Conservation (phyloP, 2,329 filamentous ascomycete species). For the Acrocalymma vagum region DNA sequence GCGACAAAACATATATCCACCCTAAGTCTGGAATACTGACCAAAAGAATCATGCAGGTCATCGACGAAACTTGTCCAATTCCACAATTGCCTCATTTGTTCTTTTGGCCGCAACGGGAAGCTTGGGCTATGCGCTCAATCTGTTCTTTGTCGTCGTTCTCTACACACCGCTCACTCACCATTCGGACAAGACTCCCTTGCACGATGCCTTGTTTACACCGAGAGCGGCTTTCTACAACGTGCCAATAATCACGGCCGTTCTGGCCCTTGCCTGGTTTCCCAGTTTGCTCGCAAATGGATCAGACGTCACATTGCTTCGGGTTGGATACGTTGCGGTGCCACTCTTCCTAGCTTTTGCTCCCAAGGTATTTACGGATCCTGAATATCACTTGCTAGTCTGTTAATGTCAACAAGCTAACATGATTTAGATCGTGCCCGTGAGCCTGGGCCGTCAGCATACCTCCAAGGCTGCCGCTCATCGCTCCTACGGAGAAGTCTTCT, state of each 20-base stretch:
- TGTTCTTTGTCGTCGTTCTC: constrained; percentile 69
- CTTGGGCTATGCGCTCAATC: constrained; percentile 68
- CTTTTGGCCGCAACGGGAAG: constrained; percentile 67
- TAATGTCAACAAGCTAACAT: constrained; percentile 18
- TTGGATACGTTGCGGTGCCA: constrained; percentile 39
- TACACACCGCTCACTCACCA: constrained; percentile 62
- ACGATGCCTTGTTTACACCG: constrained; percentile 44
- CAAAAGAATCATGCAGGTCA: constrained; percentile 51
- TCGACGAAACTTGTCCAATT: constrained; percentile 63
- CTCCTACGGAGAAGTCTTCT: constrained; percentile 59
- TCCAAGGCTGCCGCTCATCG: constrained; percentile 50
- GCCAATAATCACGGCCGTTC: constrained; percentile 57
- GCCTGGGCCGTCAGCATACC: constrained; percentile 58
- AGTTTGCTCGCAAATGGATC: constrained; percentile 27
- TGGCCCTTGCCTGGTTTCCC: constrained; percentile 53
- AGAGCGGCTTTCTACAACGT: constrained; percentile 42
- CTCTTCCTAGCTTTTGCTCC: constrained; percentile 46
- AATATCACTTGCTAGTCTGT: neutral
- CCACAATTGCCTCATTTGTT: constrained; percentile 62
- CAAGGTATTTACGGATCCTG: constrained; percentile 33
- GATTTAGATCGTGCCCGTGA: constrained; percentile 52
- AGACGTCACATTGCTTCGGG: constrained; percentile 31
- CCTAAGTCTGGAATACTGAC: too few species aligned
- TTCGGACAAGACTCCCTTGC: constrained; percentile 34
- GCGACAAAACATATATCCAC: too few species aligned